Percentiles rank a stretch among this genome's conserved stretches.
phyloP scores from a whole-genome alignment of 2,329 filamentous ascomycete genomes.

The Phyllosticta citrichinensis region DNA sequence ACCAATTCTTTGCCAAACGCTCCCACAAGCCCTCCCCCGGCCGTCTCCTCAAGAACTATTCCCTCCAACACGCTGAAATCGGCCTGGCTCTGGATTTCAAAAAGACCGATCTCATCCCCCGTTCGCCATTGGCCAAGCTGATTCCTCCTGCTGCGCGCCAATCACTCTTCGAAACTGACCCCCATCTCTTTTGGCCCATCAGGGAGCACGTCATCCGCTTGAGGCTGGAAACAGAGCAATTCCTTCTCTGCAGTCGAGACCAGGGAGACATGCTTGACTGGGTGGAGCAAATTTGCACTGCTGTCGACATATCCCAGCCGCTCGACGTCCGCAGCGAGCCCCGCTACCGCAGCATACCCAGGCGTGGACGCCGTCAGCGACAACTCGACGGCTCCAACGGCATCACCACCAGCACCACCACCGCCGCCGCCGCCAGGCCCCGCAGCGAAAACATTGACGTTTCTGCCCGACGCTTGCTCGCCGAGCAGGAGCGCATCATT shows the following conservation, averaged over 20 bases:
- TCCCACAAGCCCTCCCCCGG: conserved; percentile 40
- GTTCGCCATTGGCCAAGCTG: conserved; percentile 36
- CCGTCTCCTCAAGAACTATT: conserved; percentile 56
- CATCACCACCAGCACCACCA: not conserved
- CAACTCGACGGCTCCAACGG: conserved; percentile 20
- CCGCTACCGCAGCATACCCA: conserved; percentile 37
- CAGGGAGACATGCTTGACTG: conserved; percentile 58
- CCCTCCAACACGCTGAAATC: conserved; percentile 63
- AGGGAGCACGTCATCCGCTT: conserved; percentile 58
- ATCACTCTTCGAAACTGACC: conserved; percentile 36
- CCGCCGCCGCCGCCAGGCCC: not conserved
- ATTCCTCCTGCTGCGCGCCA: conserved; percentile 30
- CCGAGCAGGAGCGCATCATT: conserved; percentile 40
- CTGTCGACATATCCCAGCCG: conserved; percentile 55
- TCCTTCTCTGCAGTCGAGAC: conserved; percentile 56
- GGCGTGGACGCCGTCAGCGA: conserved; percentile 30
- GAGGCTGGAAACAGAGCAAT: conserved; percentile 63
- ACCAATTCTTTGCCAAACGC: conserved; percentile 19
- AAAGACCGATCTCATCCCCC: conserved; percentile 41
- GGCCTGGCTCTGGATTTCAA: conserved; percentile 64
- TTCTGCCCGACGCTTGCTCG: conserved; percentile 31
- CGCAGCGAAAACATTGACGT: conserved; percentile 22
- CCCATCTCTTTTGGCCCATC: conserved; percentile 35
- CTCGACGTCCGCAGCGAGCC: conserved; percentile 48
- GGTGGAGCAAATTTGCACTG: conserved; percentile 57